Base-by-base conservation (phyloP, 2,329 filamentous ascomycete genomes). In the Scytalidium sp. region DNA sequence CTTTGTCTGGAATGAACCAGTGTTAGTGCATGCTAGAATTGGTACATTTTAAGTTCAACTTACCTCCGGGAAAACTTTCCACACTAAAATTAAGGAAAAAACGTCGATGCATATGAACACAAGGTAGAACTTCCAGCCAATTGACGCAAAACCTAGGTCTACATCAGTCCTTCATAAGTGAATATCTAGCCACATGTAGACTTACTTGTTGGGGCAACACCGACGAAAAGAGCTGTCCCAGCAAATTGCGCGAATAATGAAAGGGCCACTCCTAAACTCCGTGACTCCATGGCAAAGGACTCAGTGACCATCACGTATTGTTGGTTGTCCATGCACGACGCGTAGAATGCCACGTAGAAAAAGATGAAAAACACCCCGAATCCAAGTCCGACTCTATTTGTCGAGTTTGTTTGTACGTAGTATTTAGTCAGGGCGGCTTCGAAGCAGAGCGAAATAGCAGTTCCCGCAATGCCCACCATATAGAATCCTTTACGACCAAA, bases 161-260 rank as follows among this genome's bases (percentile, higher is more conserved):
- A 43, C 21, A 60, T 48, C n/a, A 45, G 41, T 3, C 62, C 60
- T 3, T 54, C 57, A 32, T 61, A 59, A 41, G 58, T 60, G 19
- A 58, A 64, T 11, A 59, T 57, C 46, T 62, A 60, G 20, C 62
- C 60, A 46, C 60, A 60, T 22, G 62, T 60, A 22, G 61, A 57
- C 23, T 60, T 46, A 53, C 52, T 56, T 40, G 57, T 61, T 13
- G 64, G 64, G 27, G 63, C 64, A 49, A 66, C 62, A 50, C 65
- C 62, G 6, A 63, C 60, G 3, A 60, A 59, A 46, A 65, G 65
- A 5, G 65, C 50, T 36, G 40, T 27, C 17, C 32, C 32, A 8
- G 32, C 32, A n/a, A 36, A 36, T n/a, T 36, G 32, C 17, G 32
- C 32, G 32, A 36, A 36, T n/a, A 36, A n/a, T 36, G 32, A 36